Percentiles rank a stretch among this genome's conserved stretches.
Conservation (phyloP, 768 basidiomycete species). For the Hypholoma sublateritium region DNA sequence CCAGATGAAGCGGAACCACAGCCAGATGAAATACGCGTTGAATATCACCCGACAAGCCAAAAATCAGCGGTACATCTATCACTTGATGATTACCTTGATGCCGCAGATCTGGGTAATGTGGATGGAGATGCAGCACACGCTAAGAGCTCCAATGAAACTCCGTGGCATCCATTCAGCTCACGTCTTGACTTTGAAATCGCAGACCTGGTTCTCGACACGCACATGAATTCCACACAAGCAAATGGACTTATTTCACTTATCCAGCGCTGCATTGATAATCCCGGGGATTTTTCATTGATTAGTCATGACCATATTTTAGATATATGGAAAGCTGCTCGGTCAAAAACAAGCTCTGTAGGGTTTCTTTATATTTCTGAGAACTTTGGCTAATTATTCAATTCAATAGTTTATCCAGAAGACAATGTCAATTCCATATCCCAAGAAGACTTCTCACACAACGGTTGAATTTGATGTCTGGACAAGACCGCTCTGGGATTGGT, state of each 20-base stretch:
- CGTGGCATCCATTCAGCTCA: slow-evolving; percentile 29
- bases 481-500: slow-evolving; percentile 2
- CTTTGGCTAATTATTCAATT: too few relatives aligned
- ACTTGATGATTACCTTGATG: too few relatives aligned
- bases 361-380: too few relatives aligned
- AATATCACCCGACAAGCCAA: too few relatives aligned
- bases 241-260: background rate
- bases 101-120: too few relatives aligned
- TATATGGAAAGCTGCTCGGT: slow-evolving; percentile 8
- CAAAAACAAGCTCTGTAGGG: background rate
- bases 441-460: background rate
- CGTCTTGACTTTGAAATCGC: slow-evolving; percentile 28
- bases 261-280: background rate
- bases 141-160: too few relatives aligned
- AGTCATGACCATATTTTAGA: background rate
- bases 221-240: slow-evolving; percentile 10
- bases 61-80: too few relatives aligned
- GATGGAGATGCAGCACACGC: too few relatives aligned
- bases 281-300: background rate
- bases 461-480: background rate
- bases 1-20: too few relatives aligned
- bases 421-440: background rate
- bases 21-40: too few relatives aligned
- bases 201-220: slow-evolving; percentile 7
- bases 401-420: background rate